Conservation (phyloP, 1,284 basidiomycete species). For the Garcileccinum viscosum region DNA sequence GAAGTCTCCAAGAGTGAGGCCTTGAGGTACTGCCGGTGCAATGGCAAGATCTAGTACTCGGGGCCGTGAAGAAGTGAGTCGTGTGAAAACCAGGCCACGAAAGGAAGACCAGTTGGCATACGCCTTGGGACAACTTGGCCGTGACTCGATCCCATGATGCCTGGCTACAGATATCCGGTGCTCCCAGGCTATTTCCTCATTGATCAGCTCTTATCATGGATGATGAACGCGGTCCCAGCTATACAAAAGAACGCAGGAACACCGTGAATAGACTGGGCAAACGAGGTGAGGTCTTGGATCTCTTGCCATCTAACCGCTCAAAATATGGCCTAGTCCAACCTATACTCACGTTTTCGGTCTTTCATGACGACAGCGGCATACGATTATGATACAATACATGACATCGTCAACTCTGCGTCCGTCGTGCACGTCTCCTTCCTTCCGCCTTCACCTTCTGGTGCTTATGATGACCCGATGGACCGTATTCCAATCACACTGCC, state of each 20-base stretch:
- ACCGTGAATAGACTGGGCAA: slow-evolving; percentile 35
- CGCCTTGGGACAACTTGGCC: not conserved
- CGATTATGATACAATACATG: slow-evolving; percentile 30
- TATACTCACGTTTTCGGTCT: not conserved
- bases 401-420: slow-evolving; percentile 28
- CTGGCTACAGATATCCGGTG: not conserved
- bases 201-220: slow-evolving; percentile 20
- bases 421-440: slow-evolving; percentile 36
- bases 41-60: no score
- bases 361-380: slow-evolving; percentile 21
- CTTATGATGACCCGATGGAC: slow-evolving; percentile 17
- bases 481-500: slow-evolving; percentile 32
- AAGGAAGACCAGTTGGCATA: not conserved
- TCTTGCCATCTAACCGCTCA: no score
- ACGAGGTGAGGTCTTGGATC: slow-evolving; percentile 22
- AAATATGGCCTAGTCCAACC: no score
- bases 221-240: slow-evolving; percentile 8
- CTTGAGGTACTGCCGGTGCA: no score
- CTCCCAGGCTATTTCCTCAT: not conserved
- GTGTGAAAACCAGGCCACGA: not conserved
- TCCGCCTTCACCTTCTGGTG: slow-evolving; percentile 21
- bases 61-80: no score
- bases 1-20: no score
- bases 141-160: not conserved
- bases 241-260: slow-evolving; percentile 28